These are phyloP conservation scores for Vitis labrusca DNA, from an alignment of 164 flowering plant species.

Conservation along the genomic window DNA sequence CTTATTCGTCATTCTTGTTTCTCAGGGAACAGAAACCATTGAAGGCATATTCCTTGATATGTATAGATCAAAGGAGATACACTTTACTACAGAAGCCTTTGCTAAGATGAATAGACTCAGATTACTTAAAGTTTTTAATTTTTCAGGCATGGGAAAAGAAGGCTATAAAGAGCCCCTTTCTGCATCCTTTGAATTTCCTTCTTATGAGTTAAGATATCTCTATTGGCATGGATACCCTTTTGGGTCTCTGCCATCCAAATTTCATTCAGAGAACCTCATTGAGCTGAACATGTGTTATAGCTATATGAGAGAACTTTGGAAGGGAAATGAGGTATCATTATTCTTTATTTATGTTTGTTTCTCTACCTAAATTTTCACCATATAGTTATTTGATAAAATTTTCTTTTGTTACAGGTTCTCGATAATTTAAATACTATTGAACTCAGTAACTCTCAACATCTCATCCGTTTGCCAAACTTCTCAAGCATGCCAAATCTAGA, in stretches of 20 bases:
- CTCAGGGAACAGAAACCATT: constrained; percentile 19
- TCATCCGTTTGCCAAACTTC: constrained; percentile 5
- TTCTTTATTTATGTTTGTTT: neutral
- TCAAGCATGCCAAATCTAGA: constrained; percentile 9
- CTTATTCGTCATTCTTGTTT: neutral
- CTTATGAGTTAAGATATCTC: constrained; percentile 11
- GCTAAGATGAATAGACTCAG: constrained; percentile 11
- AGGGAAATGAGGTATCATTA: neutral
- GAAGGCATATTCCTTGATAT: constrained; percentile 15
- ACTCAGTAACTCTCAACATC: constrained; percentile 7
- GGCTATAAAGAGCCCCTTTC: neutral
- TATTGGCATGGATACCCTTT: constrained; percentile 16
- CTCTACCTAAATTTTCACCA: too few relatives aligned
- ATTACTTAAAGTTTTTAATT: constrained; percentile 7
- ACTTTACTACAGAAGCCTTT: constrained; percentile 1
- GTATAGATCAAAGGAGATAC: neutral
- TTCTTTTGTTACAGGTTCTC: neutral
- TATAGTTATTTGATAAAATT: too few relatives aligned
- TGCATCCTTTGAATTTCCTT: neutral
- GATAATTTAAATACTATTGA: constrained; percentile 9
- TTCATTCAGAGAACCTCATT: constrained; percentile 6
- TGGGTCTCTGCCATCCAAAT: constrained; percentile 7
- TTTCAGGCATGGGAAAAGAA: too few relatives aligned
- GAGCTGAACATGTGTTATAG: constrained; percentile 10
- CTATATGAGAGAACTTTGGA: neutral